Evolutionary conservation across 331 rosid genomes (phyloP).

Genomic region (Cydonia oblonga): DNA sequence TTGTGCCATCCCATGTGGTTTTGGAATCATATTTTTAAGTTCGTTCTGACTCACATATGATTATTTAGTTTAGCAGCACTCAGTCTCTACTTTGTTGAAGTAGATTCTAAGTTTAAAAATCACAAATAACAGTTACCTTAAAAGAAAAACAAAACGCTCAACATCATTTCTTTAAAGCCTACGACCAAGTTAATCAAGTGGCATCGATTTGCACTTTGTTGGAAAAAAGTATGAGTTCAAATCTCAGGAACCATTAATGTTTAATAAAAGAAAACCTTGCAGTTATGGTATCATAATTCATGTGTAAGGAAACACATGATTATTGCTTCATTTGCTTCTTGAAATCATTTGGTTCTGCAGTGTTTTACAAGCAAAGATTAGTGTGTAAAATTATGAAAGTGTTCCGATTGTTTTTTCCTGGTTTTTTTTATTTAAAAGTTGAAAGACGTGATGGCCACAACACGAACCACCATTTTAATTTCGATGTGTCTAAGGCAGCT

Average conservation of each 20-base stretch:
- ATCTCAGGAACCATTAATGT: neutral
- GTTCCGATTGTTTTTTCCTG: neutral
- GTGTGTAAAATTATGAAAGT: neutral
- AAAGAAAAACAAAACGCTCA: neutral
- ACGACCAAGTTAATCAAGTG: neutral
- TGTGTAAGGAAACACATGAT: neutral
- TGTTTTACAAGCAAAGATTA: neutral
- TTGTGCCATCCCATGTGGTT: neutral
- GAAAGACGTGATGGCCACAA: neutral
- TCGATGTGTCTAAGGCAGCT: neutral
- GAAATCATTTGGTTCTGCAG: neutral
- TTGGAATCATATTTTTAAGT: too few species aligned
- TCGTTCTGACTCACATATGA: neutral
- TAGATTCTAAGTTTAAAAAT: too few species aligned
- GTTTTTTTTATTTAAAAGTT: neutral
- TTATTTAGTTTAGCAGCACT: accelerated
- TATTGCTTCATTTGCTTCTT: neutral
- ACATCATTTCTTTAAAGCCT: neutral
- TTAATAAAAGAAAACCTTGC: neutral
- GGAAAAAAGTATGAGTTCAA: neutral
- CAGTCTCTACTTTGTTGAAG: too few species aligned
- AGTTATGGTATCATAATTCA: neutral
- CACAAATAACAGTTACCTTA: too few species aligned
- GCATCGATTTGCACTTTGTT: neutral
- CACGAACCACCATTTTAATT: neutral